phyloP scores from a whole-genome alignment of 495 filamentous ascomycete species.

The Cercophora samala region DNA sequence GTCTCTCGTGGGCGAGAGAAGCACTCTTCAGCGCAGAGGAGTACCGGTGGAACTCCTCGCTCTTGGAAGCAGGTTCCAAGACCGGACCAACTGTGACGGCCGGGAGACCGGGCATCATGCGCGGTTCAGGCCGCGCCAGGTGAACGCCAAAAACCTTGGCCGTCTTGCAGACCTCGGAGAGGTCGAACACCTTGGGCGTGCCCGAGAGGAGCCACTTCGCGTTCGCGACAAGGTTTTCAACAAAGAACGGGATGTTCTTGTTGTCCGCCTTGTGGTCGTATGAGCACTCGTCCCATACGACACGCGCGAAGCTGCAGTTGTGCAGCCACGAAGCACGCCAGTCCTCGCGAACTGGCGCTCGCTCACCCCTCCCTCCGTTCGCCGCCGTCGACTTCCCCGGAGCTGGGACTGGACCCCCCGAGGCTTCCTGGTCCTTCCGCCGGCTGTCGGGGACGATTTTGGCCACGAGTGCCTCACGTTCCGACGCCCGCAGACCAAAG shows the following conservation, averaged over 20 bases:
- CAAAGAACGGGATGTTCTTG: slow-evolving; percentile 30
- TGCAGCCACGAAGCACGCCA: slow-evolving; percentile 44
- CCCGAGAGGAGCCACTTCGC: slow-evolving; percentile 67
- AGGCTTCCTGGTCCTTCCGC: background rate
- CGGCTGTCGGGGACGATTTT: background rate
- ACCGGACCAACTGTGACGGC: slow-evolving; percentile 30
- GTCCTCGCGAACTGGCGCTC: background rate
- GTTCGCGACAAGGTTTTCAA: slow-evolving; percentile 41
- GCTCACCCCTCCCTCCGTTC: background rate
- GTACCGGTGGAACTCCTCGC: slow-evolving; percentile 31
- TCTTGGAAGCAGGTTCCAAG: slow-evolving; percentile 28
- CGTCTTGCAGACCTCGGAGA: slow-evolving; percentile 58
- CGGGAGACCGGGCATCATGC: slow-evolving; percentile 35
- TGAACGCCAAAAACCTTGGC: slow-evolving; percentile 54
- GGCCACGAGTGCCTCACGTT: background rate
- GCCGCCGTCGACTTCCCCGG: background rate
- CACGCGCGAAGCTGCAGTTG: slow-evolving; percentile 57
- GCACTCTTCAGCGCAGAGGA: slow-evolving; percentile 29
- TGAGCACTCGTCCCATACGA: slow-evolving; percentile 69
- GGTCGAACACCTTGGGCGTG: slow-evolving; percentile 57
- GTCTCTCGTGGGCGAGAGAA: slow-evolving; percentile 30
- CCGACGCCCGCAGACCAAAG: background rate
- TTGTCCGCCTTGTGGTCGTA: slow-evolving; percentile 44
- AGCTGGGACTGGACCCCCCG: background rate
- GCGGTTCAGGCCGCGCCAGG: slow-evolving; percentile 36